Base-by-base conservation (phyloP, 1,139 yeast genomes). In the Candida sp. region DNA sequence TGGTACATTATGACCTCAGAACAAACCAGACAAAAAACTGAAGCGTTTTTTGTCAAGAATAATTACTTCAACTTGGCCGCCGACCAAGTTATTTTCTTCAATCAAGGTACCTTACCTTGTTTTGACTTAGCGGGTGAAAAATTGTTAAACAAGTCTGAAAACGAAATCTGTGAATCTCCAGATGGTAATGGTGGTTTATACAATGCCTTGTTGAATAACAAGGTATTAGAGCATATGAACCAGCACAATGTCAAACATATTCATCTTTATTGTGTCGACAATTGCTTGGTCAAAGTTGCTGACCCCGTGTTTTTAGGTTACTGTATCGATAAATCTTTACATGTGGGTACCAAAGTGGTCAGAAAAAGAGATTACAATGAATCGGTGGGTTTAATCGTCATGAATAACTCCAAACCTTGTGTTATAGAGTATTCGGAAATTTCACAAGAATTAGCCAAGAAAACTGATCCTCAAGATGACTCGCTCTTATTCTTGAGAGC, bases 121-220 rank as follows among this genome's bases (percentile, higher is more conserved):
- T 82, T 95, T 54, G 79, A 81, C 55, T 57, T 70, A 41, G 79
- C 79, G 30, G 99, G 98, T 32, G 58, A 73, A 23, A 79, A 84
- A 58, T 79, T 95, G 53, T 74, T 91, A 46, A 57, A 90, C 56
- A 81, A 81, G 49, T 61, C 79, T 5, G 69, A 76, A 41, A 58
- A 68, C 39, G 66, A 73, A 39, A 76, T 88, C 39, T 84, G 91
- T 33, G 87, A 87, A 55, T 88, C 97, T 9, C 99, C 99, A 2
- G 98, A 95, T 63, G 99, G 99, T 2, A 95, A 95, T 61, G 99
- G 99, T 45, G 99, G 99, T 1, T 73, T 95, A 45, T 95, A 95
- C 70, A 84, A 82, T 58, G 98, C 97, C 2, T 75, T 95, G 36
- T 68, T 70, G 53, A 77, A 77, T 35, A 79, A 84, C 50, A 79